A percentile compares a stretch with the other conserved stretches of the same genome.
Conservation (phyloP, 331 rosid genomes). For the Malus hybrid region DNA sequence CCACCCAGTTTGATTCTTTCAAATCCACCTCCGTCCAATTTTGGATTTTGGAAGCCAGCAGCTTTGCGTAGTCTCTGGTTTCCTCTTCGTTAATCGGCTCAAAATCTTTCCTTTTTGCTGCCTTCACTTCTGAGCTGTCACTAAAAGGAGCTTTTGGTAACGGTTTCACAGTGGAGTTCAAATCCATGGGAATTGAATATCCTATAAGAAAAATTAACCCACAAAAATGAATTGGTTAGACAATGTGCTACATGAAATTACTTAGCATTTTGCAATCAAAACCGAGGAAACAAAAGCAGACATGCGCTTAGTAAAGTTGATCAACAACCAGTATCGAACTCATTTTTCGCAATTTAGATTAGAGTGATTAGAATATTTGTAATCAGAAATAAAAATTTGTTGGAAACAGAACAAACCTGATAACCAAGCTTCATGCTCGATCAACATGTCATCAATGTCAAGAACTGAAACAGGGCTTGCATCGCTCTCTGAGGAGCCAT, state of each 20-base stretch:
- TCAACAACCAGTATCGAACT: too few species aligned
- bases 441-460: conserved; percentile 21
- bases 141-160: neutral
- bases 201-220: conserved; percentile 14
- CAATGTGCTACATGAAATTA: neutral
- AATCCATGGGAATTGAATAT: conserved; percentile 16
- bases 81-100: conserved; percentile 2
- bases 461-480: conserved; percentile 51
- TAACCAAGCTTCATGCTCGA: conserved; percentile 13
- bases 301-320: neutral
- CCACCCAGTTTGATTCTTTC: conserved; percentile 27
- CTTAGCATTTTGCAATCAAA: neutral
- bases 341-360: too few species aligned
- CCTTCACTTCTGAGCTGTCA: conserved; percentile 6
- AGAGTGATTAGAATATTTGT: too few species aligned
- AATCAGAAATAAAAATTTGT: neutral
- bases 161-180: conserved; percentile 14
- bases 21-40: conserved; percentile 39
- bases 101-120: conserved; percentile 11
- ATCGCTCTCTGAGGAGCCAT: conserved; percentile 30
- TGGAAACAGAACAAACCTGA: conserved; percentile 29
- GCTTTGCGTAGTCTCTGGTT: conserved; percentile 26
- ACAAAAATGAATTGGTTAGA: neutral
- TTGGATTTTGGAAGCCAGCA: conserved; percentile 25
- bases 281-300: neutral